Conservation (phyloP, 208 protist species). For the Acanthamoeba divionensis region DNA sequence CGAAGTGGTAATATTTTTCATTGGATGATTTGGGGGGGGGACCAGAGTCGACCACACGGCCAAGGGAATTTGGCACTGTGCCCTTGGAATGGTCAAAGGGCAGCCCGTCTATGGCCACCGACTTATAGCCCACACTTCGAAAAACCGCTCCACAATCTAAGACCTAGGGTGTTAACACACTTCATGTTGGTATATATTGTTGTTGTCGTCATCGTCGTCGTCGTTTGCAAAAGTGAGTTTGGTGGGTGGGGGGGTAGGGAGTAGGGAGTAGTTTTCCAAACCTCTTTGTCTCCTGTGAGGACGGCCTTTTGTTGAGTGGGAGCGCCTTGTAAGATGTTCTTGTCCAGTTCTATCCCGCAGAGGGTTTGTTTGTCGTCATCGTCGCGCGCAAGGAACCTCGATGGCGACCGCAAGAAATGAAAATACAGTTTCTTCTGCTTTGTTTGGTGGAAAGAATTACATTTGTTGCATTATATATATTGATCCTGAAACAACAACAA, state of each 20-base stretch:
- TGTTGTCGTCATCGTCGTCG: no score
- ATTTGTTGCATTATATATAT: no score
- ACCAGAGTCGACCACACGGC: neutral
- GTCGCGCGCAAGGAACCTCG: neutral
- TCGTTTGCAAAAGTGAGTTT: no score
- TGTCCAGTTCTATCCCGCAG: neutral
- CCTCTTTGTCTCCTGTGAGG: neutral
- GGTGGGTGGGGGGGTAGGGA: no score
- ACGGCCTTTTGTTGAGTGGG: neutral
- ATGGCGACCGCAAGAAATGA: neutral
- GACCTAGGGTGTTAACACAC: no score
- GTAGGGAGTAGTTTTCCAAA: no score
- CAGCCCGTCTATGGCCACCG: neutral
- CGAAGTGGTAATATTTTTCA: no score
- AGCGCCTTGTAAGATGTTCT: neutral
- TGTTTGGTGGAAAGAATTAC: no score
- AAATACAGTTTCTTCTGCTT: neutral
- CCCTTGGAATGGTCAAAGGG: neutral
- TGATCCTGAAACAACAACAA: no score
- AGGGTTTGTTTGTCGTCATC: neutral
- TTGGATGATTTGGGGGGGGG: neutral
- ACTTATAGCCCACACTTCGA: conserved; percentile 36
- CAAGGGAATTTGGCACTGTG: neutral
- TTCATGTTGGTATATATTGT: no score
- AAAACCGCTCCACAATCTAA: conserved; percentile 3